Evolutionary conservation across 208 protist species (phyloP).

Genomic region (Endotrypanum monterogeii): DNA sequence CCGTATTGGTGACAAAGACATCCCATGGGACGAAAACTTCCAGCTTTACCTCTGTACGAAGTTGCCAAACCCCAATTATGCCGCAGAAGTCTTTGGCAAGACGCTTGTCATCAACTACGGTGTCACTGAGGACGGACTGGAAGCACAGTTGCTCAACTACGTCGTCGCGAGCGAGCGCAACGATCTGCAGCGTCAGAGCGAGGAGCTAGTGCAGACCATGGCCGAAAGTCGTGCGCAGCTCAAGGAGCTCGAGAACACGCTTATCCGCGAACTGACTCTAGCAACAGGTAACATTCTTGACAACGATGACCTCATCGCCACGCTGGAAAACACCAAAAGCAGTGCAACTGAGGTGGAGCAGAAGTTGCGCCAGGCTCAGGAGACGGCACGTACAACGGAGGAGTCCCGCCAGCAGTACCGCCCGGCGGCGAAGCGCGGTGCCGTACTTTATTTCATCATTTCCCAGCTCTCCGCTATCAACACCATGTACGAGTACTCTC

Average conservation of each 20-base stretch:
- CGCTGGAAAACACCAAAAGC: constrained; percentile 98
- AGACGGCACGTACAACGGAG: constrained; percentile 96
- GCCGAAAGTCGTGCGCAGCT: constrained; percentile 96
- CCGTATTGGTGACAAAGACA: constrained; percentile 96
- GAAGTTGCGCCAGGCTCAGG: constrained; percentile 95
- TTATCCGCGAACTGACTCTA: constrained; percentile 97
- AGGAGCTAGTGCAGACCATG: constrained; percentile 97
- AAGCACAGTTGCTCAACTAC: constrained; percentile 98
- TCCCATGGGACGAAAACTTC: constrained; percentile 98
- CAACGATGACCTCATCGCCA: constrained; percentile 98
- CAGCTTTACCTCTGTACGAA: constrained; percentile 98
- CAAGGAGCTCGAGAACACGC: constrained; percentile 97
- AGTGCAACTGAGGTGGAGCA: constrained; percentile 96
- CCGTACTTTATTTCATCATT: constrained; percentile 98
- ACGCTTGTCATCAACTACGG: constrained; percentile 99
- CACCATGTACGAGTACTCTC: constrained; percentile 99
- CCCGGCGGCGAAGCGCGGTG: constrained; percentile 96
- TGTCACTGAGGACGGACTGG: constrained; percentile 97
- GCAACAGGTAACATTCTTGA: constrained; percentile 98
- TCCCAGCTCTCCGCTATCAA: constrained; percentile 95
- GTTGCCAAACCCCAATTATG: constrained; percentile 98
- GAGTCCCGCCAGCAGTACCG: constrained; percentile 95
- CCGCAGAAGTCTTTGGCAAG: constrained; percentile 98
- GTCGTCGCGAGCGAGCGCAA: constrained; percentile 97
- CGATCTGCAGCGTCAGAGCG: constrained; percentile 95